phyloP scores from a whole-genome alignment of 345 rosid species.

The Camelina sativa region DNA sequence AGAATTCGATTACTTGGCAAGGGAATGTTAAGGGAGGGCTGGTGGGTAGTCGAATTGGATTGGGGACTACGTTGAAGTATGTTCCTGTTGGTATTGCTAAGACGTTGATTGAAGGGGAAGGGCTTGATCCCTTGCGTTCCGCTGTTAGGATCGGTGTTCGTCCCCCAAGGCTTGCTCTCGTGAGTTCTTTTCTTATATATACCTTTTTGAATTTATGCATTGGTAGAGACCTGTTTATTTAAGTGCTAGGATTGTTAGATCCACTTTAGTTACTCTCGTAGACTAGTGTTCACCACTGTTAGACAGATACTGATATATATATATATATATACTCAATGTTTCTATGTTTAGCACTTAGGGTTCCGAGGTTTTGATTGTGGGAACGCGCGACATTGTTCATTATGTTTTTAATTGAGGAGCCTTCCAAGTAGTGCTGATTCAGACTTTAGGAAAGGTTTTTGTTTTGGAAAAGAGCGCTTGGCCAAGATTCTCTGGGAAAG shows the following conservation, averaged over 20 bases:
- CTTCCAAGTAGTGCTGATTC: constrained; percentile 3
- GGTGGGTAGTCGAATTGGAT: constrained; percentile 51
- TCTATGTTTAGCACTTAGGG: constrained; percentile 23
- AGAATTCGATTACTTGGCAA: constrained; percentile 75
- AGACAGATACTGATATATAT: not conserved
- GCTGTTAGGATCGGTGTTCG: constrained; percentile 73
- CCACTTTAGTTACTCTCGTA: constrained; percentile 18
- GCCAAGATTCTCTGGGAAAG: constrained; percentile 6
- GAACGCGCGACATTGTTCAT: not conserved
- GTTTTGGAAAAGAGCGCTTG: constrained; percentile 5
- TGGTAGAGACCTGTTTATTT: not conserved
- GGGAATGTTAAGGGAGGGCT: constrained; percentile 54
- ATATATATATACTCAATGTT: not conserved
- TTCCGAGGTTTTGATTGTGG: constrained; percentile 2
- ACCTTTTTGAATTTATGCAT: constrained; percentile 11
- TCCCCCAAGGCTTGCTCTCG: constrained; percentile 80
- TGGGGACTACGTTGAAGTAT: constrained; percentile 71
- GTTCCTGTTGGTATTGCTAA: constrained; percentile 49
- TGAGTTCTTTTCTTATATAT: constrained; percentile 47
- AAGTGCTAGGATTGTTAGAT: constrained; percentile 27
- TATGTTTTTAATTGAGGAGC: constrained; percentile 28
- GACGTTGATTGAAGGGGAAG: constrained; percentile 49
- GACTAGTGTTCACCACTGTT: constrained; percentile 17
- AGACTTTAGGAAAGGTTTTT: not conserved
- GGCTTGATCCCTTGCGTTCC: constrained; percentile 60